Percentiles rank a stretch among this genome's conserved stretches.
Evolutionary conservation across 176 grass and related monocot species (phyloP).

Genomic region (Tillandsia fasciculata): DNA sequence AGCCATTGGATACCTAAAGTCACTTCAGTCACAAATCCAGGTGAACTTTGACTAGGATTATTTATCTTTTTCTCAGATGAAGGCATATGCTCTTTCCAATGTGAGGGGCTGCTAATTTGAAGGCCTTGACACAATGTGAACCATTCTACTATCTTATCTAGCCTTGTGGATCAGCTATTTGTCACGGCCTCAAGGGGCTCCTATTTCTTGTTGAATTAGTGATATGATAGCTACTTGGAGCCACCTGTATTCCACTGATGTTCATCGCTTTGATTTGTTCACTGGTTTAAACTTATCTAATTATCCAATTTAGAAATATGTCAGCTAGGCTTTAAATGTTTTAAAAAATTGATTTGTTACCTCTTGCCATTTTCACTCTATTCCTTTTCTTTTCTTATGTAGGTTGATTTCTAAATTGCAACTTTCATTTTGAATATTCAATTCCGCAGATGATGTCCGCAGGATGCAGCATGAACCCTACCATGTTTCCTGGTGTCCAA

Average conservation of each 20-base stretch:
- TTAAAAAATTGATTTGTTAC: neutral
- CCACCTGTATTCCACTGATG: too few relatives aligned
- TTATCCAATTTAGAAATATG: neutral
- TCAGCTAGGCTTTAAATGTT: neutral
- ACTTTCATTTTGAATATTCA: neutral
- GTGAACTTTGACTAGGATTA: neutral
- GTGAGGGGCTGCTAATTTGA: neutral
- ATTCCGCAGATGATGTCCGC: conserved; percentile 16
- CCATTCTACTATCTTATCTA: too few relatives aligned
- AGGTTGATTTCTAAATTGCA: too few relatives aligned
- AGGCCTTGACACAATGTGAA: too few relatives aligned
- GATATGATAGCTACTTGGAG: neutral
- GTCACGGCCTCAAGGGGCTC: too few relatives aligned
- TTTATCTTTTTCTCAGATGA: neutral
- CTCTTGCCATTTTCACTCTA: too few relatives aligned
- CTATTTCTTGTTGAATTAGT: too few relatives aligned
- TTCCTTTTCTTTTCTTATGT: too few relatives aligned
- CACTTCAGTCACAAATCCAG: conserved; percentile 29
- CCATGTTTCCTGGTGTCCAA: conserved; percentile 14
- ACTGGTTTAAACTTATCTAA: too few relatives aligned
- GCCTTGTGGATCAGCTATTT: neutral
- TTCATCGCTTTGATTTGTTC: too few relatives aligned
- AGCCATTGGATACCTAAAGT: conserved; percentile 28
- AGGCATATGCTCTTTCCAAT: conserved; percentile 1
- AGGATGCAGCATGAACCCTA: conserved; percentile 10